phyloP scores from a whole-genome alignment of 2,329 filamentous ascomycete genomes.

The Trichoderma sp. region DNA sequence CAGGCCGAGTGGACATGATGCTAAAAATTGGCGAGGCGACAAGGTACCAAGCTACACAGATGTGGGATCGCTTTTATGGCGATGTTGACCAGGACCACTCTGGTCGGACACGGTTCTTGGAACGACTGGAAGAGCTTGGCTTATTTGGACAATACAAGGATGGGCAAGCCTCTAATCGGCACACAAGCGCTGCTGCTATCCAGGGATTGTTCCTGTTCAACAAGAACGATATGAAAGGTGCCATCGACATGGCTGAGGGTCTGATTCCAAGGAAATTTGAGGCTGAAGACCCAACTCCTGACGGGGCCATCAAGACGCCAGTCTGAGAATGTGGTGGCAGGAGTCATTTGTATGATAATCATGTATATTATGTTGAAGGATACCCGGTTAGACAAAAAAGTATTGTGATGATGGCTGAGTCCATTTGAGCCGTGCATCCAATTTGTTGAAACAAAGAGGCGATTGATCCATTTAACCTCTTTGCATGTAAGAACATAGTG shows the following conservation, averaged over 20 bases:
- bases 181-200: constrained; percentile 83
- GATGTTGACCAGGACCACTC: constrained; percentile 67
- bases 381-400: constrained; percentile 19
- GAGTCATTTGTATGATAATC: not conserved
- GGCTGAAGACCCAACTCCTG: constrained; percentile 39
- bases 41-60: constrained; percentile 74
- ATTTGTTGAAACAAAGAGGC: not conserved
- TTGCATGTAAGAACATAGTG: not conserved
- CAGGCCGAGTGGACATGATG: constrained; percentile 91
- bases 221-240: constrained; percentile 85
- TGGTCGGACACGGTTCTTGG: constrained; percentile 67
- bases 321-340: constrained; percentile 28
- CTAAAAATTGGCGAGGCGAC: constrained; percentile 86
- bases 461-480: not conserved
- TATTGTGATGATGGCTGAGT: not conserved
- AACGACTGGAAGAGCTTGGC: constrained; percentile 65
- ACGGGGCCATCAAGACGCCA: constrained; percentile 43
- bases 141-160: constrained; percentile 61
- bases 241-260: constrained; percentile 74
- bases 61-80: constrained; percentile 96
- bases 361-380: constrained; percentile 19
- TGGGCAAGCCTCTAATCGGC: constrained; percentile 45
- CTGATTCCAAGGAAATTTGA: constrained; percentile 59
- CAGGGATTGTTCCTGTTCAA: constrained; percentile 95
- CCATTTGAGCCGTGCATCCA: not conserved